Evolutionary conservation across 768 basidiomycete species (phyloP).

Genomic region (Kwoniella sp.): DNA sequence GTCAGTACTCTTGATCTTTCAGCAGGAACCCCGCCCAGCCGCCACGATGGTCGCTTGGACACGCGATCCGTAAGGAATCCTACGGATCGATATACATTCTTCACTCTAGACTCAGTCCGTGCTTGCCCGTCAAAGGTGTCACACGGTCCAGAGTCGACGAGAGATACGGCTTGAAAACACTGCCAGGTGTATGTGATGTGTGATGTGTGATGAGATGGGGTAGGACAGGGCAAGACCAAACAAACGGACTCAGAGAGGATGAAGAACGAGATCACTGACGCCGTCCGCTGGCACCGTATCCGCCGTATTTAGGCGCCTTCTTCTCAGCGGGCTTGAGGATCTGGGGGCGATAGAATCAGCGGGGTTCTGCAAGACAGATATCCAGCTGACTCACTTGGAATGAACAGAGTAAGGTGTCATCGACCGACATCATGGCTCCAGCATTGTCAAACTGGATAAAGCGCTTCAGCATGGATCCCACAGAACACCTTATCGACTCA

Average conservation of each 20-base stretch:
- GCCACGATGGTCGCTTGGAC: too few relatives aligned
- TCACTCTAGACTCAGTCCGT: too few relatives aligned
- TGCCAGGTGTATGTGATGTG: too few relatives aligned
- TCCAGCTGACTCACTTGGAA: constrained; percentile 71
- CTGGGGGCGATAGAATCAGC: constrained; percentile 52
- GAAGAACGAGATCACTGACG: constrained; percentile 52
- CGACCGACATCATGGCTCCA: constrained; percentile 99
- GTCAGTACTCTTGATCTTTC: too few relatives aligned
- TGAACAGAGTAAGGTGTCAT: constrained; percentile 92
- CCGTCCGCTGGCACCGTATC: constrained; percentile 45
- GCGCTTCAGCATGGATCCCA: neutral
- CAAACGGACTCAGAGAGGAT: constrained; percentile 58
- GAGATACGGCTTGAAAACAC: too few relatives aligned
- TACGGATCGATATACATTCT: too few relatives aligned
- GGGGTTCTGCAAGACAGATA: too few relatives aligned
- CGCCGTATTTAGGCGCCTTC: constrained; percentile 66
- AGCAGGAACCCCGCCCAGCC: too few relatives aligned
- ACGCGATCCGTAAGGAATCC: too few relatives aligned
- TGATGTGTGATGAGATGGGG: neutral
- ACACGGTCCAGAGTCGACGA: too few relatives aligned
- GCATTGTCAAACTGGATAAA: constrained; percentile 87
- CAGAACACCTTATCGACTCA: constrained; percentile 15
- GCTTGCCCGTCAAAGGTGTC: too few relatives aligned
- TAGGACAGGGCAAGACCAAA: constrained; percentile 53
- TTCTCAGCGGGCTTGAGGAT: constrained; percentile 99